Evolutionary conservation across 495 filamentous ascomycete genomes (phyloP).

Genomic region (Hyphodiscus hymeniophilus): DNA sequence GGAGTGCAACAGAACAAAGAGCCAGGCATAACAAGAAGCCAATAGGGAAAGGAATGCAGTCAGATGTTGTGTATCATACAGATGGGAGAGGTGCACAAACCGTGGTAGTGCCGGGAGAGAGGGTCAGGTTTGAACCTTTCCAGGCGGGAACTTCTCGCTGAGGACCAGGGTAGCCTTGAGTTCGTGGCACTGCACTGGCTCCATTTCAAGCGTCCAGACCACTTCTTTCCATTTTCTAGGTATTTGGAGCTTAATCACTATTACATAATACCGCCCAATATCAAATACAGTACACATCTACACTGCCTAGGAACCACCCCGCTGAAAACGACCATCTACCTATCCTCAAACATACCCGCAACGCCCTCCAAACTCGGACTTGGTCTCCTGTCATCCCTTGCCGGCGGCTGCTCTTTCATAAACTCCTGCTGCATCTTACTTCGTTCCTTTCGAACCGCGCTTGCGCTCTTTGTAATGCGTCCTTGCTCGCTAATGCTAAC

Average conservation of each 20-base stretch:
- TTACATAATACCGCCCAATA: too few relatives aligned
- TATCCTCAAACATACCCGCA: constrained; percentile 33
- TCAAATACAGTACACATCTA: too few relatives aligned
- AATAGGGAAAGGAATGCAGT: not conserved
- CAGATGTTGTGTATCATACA: not conserved
- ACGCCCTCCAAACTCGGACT: constrained; percentile 35
- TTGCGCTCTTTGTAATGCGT: constrained; percentile 49
- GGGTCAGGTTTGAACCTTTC: constrained; percentile 1
- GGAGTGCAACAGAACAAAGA: constrained; percentile 1
- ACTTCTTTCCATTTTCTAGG: too few relatives aligned
- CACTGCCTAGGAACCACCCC: too few relatives aligned
- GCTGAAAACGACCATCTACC: too few relatives aligned
- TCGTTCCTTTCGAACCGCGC: constrained; percentile 27
- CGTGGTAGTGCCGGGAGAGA: not conserved
- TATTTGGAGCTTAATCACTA: too few relatives aligned
- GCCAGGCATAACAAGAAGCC: not conserved
- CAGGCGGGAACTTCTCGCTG: not conserved
- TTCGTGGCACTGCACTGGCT: too few relatives aligned
- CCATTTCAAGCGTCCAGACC: too few relatives aligned
- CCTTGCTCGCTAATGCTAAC: constrained; percentile 90
- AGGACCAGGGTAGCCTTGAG: too few relatives aligned
- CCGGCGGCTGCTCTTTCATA: constrained; percentile 30
- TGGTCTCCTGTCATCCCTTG: constrained; percentile 10
- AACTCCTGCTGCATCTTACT: constrained; percentile 52
- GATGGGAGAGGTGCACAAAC: constrained; percentile 2